Base-by-base conservation (phyloP, 2,329 filamentous ascomycete species). In the Pestalotiopsis sp. region DNA sequence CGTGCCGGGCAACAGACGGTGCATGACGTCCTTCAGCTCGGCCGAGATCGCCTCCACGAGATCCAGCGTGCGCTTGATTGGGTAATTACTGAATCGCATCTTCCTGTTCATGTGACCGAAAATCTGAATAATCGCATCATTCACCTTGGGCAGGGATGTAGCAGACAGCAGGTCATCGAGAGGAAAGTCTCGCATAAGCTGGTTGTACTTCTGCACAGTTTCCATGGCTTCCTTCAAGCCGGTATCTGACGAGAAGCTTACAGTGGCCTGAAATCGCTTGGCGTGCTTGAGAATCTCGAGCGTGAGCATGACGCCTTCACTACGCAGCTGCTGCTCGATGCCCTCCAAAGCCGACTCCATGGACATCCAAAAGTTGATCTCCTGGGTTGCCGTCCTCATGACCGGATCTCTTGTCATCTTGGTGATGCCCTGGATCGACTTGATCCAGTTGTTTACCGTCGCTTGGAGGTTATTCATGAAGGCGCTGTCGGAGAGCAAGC, bases 281-380 rank as follows among this genome's bases (percentile, higher is more conserved):
- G 95, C 97, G 79, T 98, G 93, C 81, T 97, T 95, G 71, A 99
- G 86, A 70, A 99, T 95, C 75, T 98, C 95, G 78, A 99, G 88
- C 0, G 97, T 98, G 76, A 99, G 83, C 74, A 90, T 87, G 23
- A 99, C 95, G 36, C 96, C 96, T 68, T 97, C 94, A 72, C 95
- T 94, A 71, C 91, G 87, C 68, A 99, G 87, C 80, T 98, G 95
- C 56, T 87, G 89, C 79, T 98, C 95, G 69, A 99, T 97, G 36
- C 92, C 92, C 79, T 98, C 95, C 72, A 99, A 82, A 4, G 95
- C 94, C 17, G 92, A 92, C 81, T 99, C 97, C 93, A 99, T 97
- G 2, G 94, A 97, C 65, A 99, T 81, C 96, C 96, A 99, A 78
- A 99, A 99, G 80, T 98, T 98, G 80, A 99, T 97, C 81, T 99